Conservation (phyloP, 495 filamentous ascomycete genomes). For the Margaritispora aquatica region DNA sequence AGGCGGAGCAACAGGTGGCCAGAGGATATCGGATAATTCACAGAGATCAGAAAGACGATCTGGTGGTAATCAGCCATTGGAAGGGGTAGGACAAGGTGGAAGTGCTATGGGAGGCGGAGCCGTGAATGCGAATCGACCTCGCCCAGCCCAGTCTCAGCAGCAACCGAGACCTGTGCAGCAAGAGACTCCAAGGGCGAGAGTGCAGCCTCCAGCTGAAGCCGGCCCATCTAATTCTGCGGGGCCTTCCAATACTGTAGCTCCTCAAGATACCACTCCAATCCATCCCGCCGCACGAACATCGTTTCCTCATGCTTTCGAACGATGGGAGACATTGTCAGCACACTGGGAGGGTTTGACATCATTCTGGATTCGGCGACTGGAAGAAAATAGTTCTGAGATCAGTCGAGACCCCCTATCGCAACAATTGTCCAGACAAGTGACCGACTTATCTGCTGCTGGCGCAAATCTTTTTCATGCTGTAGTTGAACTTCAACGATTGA, state of each 20-base stretch:
- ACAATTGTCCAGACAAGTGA: slow-evolving; percentile 89
- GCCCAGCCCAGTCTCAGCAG: slow-evolving; percentile 20
- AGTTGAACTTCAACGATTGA: slow-evolving; percentile 91
- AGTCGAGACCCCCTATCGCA: slow-evolving; percentile 73
- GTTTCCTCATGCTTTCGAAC: slow-evolving; percentile 95
- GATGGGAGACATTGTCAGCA: slow-evolving; percentile 93
- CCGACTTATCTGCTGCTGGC: slow-evolving; percentile 89
- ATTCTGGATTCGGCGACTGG: slow-evolving; percentile 91
- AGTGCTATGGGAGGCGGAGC: slow-evolving; percentile 20
- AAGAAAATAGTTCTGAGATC: slow-evolving; percentile 81
- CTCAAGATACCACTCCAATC: not conserved
- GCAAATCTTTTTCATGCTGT: slow-evolving; percentile 98
- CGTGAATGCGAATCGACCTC: slow-evolving; percentile 10
- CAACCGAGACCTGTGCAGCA: slow-evolving; percentile 27
- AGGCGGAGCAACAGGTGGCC: slow-evolving; percentile 16
- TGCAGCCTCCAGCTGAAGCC: slow-evolving; percentile 18
- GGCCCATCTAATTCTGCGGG: slow-evolving; percentile 1
- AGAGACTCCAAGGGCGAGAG: slow-evolving; percentile 17
- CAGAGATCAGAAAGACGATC: slow-evolving; percentile 22
- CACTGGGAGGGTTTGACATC: slow-evolving; percentile 97
- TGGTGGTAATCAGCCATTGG: slow-evolving; percentile 10
- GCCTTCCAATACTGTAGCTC: not conserved
- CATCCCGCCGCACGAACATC: slow-evolving; percentile 35
- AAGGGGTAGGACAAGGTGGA: slow-evolving; percentile 21
- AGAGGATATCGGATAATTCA: slow-evolving; percentile 22